Evolutionary conservation across 805 yeast genomes (phyloP), one percentile per base, ranked within the genome.

Genomic region (Wickerhamiella bombiphila): DNA sequence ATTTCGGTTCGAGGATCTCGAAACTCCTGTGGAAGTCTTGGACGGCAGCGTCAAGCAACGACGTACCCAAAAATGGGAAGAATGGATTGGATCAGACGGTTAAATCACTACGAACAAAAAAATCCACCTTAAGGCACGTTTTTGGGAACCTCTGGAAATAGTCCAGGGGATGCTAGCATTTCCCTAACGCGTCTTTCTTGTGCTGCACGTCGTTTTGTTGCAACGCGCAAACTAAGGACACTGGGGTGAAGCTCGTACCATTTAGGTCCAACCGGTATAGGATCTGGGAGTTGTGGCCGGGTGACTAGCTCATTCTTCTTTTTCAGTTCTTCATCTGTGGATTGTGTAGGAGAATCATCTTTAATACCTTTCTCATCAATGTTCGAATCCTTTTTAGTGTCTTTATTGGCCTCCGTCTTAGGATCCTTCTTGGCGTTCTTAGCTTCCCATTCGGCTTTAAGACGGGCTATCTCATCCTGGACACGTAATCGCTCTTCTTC

Each of bases 31-130:
- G 11, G 44, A 37, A 13, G 48, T 81, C 33, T 47, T 72, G 1
- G 74, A 72, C 6, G 96, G 96, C 1, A 78, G 86, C 45, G 79
- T 80, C 2, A 58, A 64, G 51, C 72, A 72, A 46, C 59, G 61
- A 13, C 69, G 76, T 22, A 58, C 69, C 26, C 68, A 60, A 3
- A 59, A 60, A 15, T 80, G 94, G 83, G 71, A 68, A 45, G 67
- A 74, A 45, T 86, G 94, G 94, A 64, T 86, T 24, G 77, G n/a
- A n/a, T n/a, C n/a, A n/a, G n/a, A n/a, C n/a, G n/a, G n/a, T n/a
- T n/a, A n/a, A n/a, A n/a, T n/a, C n/a, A n/a, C n/a, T n/a, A n/a
- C n/a, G n/a, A n/a, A n/a, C n/a, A n/a, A n/a, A n/a, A n/a, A 74
- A 45, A 86, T 77, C 3, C 34, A 17, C 5, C 17, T 31, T 15